Evolutionary conservation across 768 basidiomycete genomes (phyloP).

Genomic region (Termitomyces sp.): DNA sequence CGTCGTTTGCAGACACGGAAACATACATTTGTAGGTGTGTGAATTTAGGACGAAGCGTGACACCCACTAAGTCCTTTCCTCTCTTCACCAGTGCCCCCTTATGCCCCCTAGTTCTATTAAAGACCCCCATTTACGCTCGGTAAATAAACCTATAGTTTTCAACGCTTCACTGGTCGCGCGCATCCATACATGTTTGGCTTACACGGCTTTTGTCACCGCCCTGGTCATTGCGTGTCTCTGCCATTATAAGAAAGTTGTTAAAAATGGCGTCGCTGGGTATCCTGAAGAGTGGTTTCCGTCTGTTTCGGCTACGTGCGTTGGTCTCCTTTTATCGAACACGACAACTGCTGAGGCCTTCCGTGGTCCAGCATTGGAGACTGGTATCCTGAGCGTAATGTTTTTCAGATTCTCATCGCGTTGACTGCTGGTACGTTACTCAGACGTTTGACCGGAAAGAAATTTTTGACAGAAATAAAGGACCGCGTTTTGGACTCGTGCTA

Average conservation of each 20-base stretch:
- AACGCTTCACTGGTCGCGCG: slow-evolving; percentile 54
- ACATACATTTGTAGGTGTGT: background rate
- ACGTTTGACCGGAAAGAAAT: background rate
- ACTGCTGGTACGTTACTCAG: slow-evolving; percentile 49
- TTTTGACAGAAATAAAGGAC: slow-evolving; percentile 37
- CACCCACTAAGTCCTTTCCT: background rate
- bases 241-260: slow-evolving; percentile 83
- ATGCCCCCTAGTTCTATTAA: slow-evolving; percentile 4
- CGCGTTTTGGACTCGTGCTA: slow-evolving; percentile 63
- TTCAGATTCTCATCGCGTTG: slow-evolving; percentile 84
- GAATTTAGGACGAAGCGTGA: background rate
- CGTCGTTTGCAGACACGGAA: background rate
- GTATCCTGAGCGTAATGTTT: slow-evolving; percentile 81
- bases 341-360: background rate
- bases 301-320: slow-evolving; percentile 73
- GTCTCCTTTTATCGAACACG: background rate
- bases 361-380: slow-evolving; percentile 76
- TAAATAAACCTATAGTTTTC: slow-evolving; percentile 20
- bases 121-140: background rate
- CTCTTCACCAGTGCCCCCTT: background rate
- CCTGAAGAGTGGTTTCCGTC: slow-evolving; percentile 91
- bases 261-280: slow-evolving; percentile 77
- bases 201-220: slow-evolving; percentile 59
- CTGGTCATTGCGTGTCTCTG: slow-evolving; percentile 58
- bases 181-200: slow-evolving; percentile 62